Conservation (phyloP, 2,329 filamentous ascomycete species). For the Aspergillus uvarum region DNA sequence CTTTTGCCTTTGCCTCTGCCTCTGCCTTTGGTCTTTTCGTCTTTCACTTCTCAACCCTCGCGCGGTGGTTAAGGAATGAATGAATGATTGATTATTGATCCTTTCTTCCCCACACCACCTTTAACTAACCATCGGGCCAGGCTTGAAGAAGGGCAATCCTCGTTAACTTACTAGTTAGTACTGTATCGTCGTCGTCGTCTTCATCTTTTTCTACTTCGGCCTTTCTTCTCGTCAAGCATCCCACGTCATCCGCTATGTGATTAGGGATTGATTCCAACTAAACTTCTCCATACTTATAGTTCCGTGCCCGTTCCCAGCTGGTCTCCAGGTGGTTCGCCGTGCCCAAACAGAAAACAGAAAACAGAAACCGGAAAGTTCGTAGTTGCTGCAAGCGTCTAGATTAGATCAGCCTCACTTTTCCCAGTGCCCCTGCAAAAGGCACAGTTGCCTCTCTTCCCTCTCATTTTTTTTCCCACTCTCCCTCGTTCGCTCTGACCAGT, state of each 20-base stretch:
- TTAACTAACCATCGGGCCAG: neutral
- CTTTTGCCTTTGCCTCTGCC: neutral
- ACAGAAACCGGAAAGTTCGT: constrained; percentile 6
- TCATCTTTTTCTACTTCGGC: neutral
- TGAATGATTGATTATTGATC: neutral
- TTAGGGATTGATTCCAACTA: neutral
- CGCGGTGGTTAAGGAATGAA: neutral
- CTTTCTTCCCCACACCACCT: neutral
- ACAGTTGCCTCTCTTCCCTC: constrained; percentile 21
- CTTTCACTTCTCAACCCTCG: neutral
- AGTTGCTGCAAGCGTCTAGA: constrained; percentile 12
- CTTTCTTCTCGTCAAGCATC: constrained; percentile 1
- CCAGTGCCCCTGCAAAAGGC: constrained; percentile 8
- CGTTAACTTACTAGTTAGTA: no score
- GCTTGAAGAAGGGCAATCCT: neutral
- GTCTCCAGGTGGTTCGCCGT: neutral
- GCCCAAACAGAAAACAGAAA: constrained; percentile 3
- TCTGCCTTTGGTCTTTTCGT: neutral
- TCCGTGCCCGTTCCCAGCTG: constrained; percentile 1
- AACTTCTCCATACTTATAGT: no score
- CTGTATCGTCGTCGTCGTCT: no score
- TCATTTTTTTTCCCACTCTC: constrained; percentile 8
- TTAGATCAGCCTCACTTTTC: constrained; percentile 20
- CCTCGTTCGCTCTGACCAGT: constrained; percentile 8
- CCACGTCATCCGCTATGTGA: constrained; percentile 15